phyloP scores from a whole-genome alignment of 2,329 filamentous ascomycete species.

The Camptophora hylomeconis region DNA sequence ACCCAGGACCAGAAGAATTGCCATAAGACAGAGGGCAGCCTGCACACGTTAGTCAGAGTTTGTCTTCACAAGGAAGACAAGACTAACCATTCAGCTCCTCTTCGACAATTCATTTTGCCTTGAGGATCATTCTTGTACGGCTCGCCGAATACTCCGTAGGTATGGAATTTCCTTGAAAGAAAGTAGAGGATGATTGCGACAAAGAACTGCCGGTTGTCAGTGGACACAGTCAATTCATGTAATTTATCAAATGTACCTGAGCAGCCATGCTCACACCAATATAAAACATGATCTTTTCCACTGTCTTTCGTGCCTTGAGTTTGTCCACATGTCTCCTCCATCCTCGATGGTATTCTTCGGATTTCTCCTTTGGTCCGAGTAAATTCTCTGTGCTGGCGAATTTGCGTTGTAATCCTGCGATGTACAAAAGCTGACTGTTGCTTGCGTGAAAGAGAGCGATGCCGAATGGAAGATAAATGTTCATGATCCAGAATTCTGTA shows the following conservation, averaged over 20 bases:
- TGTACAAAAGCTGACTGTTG: conserved; percentile 47
- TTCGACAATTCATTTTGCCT: conserved; percentile 27
- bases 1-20: conserved; percentile 52
- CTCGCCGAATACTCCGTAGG: conserved; percentile 34
- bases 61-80: too few species aligned
- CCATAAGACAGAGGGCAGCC: conserved; percentile 52
- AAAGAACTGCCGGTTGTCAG: conserved; percentile 33
- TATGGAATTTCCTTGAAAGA: conserved; percentile 53
- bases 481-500: conserved; percentile 55
- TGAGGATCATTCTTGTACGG: conserved; percentile 21
- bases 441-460: conserved; percentile 54
- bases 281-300: conserved; percentile 35
- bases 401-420: conserved; percentile 40
- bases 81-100: conserved; percentile 54
- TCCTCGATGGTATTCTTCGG: conserved; percentile 16
- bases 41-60: too few species aligned
- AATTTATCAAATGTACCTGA: conserved; percentile 33
- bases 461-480: conserved; percentile 49
- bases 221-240: conserved; percentile 9
- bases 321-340: conserved; percentile 22
- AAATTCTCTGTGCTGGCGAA: conserved; percentile 8
- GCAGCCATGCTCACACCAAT: conserved; percentile 42
- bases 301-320: conserved; percentile 33
- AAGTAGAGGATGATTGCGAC: conserved; percentile 48
- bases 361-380: conserved; percentile 1